Evolutionary conservation across 768 basidiomycete species (phyloP), one percentile per base, ranked within the genome.

Genomic region (Boletus rubroflammeus): DNA sequence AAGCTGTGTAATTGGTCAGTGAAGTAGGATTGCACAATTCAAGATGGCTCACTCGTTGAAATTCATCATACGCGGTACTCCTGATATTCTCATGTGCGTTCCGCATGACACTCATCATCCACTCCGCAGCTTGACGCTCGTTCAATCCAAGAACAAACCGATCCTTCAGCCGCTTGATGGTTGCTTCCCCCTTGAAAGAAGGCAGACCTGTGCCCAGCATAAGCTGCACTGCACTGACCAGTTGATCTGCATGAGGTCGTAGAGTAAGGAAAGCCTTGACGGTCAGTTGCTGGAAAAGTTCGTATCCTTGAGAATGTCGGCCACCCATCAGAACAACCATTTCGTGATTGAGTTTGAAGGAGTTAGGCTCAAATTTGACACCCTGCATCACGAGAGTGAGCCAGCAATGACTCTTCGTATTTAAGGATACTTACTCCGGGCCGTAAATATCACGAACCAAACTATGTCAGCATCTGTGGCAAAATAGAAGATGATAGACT

Each of bases 241-340:
- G 81, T 62, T 96, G 91, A 43, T 94, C 90, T 5, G 93, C 88
- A 69, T 93, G 89, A 0, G 94, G 93, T n/a, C 97, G 85, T 55
- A 97, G 87, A 3, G 96, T 92, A 40, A 99, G 82, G 81, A 99
- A 99, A 1, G 92, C 95, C 71, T 98, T 97, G 61, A 98, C 85
- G 3, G 91, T 92, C 34, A 99, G 82, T 65, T 91, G 90, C 64
- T 90, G 88, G 78, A 98, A 99, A 36, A 93, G 80, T 52, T 88
- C 86, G 72, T 96, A 99, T 19, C 97, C 97, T 72, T 95, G 90
- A 1, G 93, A 95, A 66, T 89, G 81, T 60, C 90, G 81, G 10
- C 97, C 97, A 46, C 97, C 97, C 97, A 99, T 99, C 31, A 98
- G 75, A 14, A 90, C 80, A 17, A 98, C 90, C 97, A 99, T 99